Evolutionary conservation across 2,329 filamentous ascomycete genomes (phyloP), one percentile per base, ranked within the genome.

Genomic region (Neurospora crassa): DNA sequence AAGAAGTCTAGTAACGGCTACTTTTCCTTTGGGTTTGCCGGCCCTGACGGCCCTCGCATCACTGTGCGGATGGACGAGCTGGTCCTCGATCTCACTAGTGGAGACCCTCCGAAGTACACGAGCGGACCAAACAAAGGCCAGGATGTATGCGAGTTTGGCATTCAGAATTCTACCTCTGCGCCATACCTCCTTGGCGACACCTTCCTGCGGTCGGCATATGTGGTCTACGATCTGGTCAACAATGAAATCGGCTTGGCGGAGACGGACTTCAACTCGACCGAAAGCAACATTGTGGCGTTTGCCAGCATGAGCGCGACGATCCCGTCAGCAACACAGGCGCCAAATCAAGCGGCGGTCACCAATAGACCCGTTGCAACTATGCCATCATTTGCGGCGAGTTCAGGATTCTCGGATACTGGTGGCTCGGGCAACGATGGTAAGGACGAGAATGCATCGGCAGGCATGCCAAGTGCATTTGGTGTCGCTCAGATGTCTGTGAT

Each of bases 191-290:
- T 89, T 11, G 87, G 87, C 63, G 87, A 88, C 75, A 87, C 84
- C 0, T 89, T 89, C 76, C 78, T 89, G 41, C 84, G 87, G 70
- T 89, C 86, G 0, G 87, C 87, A 1, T 89, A 89, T 73, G 84
- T 89, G 6, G 86, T 89, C 8, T 89, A 88, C 73, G 87, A 89
- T 73, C 79, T 89, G 24, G 82, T 84, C 69, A 89, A 89, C 78
- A 86, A 88, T 76, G 80, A 88, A 75, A 81, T 89, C 70, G 86
- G 77, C 20, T 78, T 89, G 24, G 87, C 87, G 4, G 80, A 82
- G 18, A 88, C 87, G 12, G 81, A 87, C 72, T 88, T 88, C 78
- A 88, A 87, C 77, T 80, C 85, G 1, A 86, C 85, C 1, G 74
- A 78, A 8, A 83, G 82, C 53, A 84, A 87, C 71, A 79, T 88